These are phyloP conservation scores for Porpolomopsis calyptriformis DNA, from an alignment of 768 basidiomycete genomes.

Conservation along the genomic window DNA sequence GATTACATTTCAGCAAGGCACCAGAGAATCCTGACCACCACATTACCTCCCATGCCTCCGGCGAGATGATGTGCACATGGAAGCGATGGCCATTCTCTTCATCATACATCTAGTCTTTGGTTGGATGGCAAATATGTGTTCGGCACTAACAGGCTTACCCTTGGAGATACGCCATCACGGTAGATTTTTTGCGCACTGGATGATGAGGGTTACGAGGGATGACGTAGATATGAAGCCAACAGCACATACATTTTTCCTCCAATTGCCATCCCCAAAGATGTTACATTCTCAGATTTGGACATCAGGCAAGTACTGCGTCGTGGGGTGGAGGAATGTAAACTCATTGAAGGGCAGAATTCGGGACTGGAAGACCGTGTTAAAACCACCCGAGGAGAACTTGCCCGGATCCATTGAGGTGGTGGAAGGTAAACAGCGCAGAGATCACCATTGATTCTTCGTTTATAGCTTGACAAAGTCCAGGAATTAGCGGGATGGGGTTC, in stretches of 20 bases:
- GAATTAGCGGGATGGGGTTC: neutral
- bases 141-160: slow-evolving; percentile 4
- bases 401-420: too few relatives aligned
- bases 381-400: neutral
- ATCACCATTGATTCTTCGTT: neutral
- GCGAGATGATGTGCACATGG: slow-evolving; percentile 12
- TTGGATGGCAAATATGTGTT: neutral
- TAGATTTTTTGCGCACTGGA: slow-evolving; percentile 14
- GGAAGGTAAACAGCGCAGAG: too few relatives aligned
- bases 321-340: too few relatives aligned
- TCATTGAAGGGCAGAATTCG: neutral
- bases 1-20: neutral
- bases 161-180: slow-evolving; percentile 6
- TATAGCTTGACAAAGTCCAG: neutral
- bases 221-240: too few relatives aligned
- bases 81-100: slow-evolving; percentile 11
- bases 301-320: neutral
- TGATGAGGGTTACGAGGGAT: neutral
- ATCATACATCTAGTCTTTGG: slow-evolving; percentile 15
- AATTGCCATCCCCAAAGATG: neutral
- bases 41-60: slow-evolving; percentile 13
- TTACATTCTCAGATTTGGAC: neutral
- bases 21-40: neutral
- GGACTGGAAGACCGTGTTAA: neutral
- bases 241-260: slow-evolving; percentile 11